These are phyloP conservation scores for Cladophialophora psammophila DNA, from an alignment of 2,329 filamentous ascomycete species.

Conservation along the genomic window DNA sequence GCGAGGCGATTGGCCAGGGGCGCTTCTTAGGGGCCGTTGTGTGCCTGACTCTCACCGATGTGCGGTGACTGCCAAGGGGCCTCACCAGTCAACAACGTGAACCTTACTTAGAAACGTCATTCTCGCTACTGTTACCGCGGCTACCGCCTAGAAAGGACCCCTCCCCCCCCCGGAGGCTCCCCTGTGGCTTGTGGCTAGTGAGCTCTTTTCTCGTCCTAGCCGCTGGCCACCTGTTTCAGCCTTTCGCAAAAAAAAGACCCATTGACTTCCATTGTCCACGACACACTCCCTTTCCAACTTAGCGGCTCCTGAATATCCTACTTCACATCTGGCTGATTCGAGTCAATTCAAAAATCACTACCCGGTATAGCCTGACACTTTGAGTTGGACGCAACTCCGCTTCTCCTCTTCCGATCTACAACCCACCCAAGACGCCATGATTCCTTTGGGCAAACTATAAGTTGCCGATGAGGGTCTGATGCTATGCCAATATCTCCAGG, in stretches of 20 bases:
- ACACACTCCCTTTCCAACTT: neutral
- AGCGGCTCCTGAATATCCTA: neutral
- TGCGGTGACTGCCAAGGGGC: too few relatives aligned
- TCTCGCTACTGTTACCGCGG: constrained; percentile 17
- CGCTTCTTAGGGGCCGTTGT: too few relatives aligned
- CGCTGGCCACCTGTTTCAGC: constrained; percentile 11
- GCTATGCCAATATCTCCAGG: constrained; percentile 12
- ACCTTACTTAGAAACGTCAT: too few relatives aligned
- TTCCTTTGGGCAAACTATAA: neutral
- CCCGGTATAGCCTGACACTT: neutral
- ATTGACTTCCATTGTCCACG: neutral
- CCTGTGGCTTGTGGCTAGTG: constrained; percentile 8
- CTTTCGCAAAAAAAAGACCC: constrained; percentile 10
- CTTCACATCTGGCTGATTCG: neutral
- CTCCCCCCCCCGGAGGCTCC: constrained; percentile 8
- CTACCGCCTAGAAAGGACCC: constrained; percentile 12
- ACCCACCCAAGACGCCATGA: neutral
- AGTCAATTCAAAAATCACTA: neutral
- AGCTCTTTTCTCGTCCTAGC: neutral
- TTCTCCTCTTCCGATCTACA: neutral
- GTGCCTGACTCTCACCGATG: too few relatives aligned
- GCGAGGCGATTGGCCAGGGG: too few relatives aligned
- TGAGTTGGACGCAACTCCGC: neutral
- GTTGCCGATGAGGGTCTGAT: neutral
- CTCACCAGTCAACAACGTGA: too few relatives aligned